These are phyloP conservation scores for Globisporangium okanoganense DNA, from an alignment of 352 stramenopile species.

Conservation along the genomic window DNA sequence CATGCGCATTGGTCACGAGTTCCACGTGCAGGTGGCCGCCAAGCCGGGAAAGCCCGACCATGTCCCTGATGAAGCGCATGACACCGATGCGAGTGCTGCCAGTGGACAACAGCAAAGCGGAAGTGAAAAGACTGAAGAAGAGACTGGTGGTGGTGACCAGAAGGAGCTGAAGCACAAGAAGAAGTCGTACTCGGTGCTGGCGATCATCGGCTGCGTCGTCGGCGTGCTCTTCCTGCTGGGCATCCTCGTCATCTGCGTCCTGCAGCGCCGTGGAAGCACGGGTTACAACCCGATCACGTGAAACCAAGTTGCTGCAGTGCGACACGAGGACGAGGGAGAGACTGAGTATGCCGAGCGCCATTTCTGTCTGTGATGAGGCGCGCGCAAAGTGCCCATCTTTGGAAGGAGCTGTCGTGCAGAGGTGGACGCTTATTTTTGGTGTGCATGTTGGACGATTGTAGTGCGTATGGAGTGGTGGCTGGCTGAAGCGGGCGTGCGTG, in stretches of 20 bases:
- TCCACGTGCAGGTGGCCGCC: constrained; percentile 38
- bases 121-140: not conserved
- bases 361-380: constrained; percentile 7
- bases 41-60: constrained; percentile 17
- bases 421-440: not conserved
- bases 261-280: constrained; percentile 26
- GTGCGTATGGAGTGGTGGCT: not conserved
- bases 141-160: not conserved
- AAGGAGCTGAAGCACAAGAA: constrained; percentile 10
- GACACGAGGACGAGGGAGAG: not conserved
- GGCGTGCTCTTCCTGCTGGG: constrained; percentile 36
- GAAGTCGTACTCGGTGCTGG: constrained; percentile 19
- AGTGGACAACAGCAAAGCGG: constrained; percentile 1
- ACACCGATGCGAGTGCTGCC: not conserved
- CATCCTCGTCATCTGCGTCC: constrained; percentile 30
- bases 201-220: constrained; percentile 44
- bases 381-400: not conserved
- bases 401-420: not conserved
- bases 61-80: constrained; percentile 7
- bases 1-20: constrained; percentile 39
- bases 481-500: not conserved
- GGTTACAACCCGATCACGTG: constrained; percentile 52
- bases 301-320: not conserved
- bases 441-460: not conserved
- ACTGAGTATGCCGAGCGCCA: constrained; percentile 4